A percentile compares a stretch with the other conserved stretches of the same genome.
Evolutionary conservation across 768 basidiomycete genomes (phyloP).

Genomic region (Lentinula aciculospora): DNA sequence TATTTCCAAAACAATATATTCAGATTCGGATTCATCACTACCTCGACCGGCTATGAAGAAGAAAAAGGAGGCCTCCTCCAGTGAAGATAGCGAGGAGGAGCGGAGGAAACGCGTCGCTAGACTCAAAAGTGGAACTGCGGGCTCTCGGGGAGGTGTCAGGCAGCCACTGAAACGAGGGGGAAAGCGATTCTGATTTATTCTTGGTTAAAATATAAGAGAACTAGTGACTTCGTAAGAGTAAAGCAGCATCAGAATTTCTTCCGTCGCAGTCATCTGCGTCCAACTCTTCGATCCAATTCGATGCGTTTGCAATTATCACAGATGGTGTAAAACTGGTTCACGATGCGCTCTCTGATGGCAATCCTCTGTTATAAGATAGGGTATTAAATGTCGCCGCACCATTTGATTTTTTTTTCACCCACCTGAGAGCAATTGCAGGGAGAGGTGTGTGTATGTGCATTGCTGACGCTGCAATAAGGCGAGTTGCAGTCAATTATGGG

Average conservation of each 20-base stretch:
- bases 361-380: background rate
- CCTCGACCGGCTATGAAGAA: slow-evolving; percentile 45
- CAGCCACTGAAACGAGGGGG: slow-evolving; percentile 77
- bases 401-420: background rate
- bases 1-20: slow-evolving; percentile 20
- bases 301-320: slow-evolving; percentile 7
- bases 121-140: slow-evolving; percentile 30
- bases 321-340: slow-evolving; percentile 8
- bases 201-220: background rate
- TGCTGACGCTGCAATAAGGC: background rate
- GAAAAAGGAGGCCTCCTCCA: slow-evolving; percentile 28
- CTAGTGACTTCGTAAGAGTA: background rate
- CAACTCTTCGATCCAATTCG: slow-evolving; percentile 6
- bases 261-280: background rate
- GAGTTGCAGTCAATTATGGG: slow-evolving; percentile 5
- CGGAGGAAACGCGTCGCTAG: slow-evolving; percentile 35
- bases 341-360: background rate
- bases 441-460: slow-evolving; percentile 1
- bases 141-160: slow-evolving; percentile 45
- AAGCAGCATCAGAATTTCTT: background rate
- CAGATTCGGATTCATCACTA: slow-evolving; percentile 53
- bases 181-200: slow-evolving; percentile 53
- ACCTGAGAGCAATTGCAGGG: slow-evolving; percentile 4
- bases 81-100: slow-evolving; percentile 57
- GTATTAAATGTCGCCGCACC: background rate